Percentiles rank a stretch among this genome's conserved stretches.
These are phyloP conservation scores for Cladosporium sp. DNA, from an alignment of 2,329 filamentous ascomycete species.

Conservation along the genomic window DNA sequence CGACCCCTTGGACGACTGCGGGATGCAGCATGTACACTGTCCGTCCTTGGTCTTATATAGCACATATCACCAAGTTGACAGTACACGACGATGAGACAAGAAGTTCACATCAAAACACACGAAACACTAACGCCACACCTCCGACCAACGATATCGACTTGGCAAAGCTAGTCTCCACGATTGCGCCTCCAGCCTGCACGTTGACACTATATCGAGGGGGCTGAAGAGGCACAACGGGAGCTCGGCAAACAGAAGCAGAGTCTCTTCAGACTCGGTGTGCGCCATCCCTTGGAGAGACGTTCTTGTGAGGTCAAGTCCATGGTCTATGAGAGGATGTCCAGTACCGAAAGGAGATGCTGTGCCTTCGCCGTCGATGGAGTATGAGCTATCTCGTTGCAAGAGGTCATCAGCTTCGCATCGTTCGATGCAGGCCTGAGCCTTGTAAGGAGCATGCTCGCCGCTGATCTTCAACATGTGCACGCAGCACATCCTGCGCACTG, in stretches of 20 bases:
- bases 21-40: background rate
- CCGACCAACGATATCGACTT: background rate
- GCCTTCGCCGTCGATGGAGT: background rate
- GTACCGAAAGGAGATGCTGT: background rate
- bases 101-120: background rate
- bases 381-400: background rate
- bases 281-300: background rate
- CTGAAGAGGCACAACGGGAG: background rate
- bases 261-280: background rate
- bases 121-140: slow-evolving; percentile 1
- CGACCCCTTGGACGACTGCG: background rate
- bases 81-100: background rate
- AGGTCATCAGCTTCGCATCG: background rate
- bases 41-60: background rate
- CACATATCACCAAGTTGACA: background rate
- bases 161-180: slow-evolving; percentile 6
- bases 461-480: background rate
- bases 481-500: background rate
- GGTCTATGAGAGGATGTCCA: background rate
- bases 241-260: background rate
- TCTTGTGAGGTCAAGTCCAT: background rate
- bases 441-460: background rate
- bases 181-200: background rate
- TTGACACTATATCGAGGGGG: background rate
- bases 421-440: background rate